Conservation (phyloP, 1,284 basidiomycete genomes). For the Wolfiporia cocos region DNA sequence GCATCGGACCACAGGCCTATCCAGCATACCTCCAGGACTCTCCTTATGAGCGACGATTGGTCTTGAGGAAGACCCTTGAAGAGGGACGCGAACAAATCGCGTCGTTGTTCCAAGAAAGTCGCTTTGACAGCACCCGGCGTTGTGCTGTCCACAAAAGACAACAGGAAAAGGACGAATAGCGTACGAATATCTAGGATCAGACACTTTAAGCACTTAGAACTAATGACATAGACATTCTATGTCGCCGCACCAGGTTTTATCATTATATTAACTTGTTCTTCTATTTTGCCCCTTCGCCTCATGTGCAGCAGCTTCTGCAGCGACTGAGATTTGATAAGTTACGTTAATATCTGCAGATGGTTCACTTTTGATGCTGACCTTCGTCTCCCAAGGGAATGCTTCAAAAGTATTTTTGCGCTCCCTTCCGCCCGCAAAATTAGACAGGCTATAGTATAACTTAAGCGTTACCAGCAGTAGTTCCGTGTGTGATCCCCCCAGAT, state of each 20-base stretch:
- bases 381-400: constrained; percentile 69
- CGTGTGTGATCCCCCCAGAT: constrained; percentile 51
- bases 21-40: constrained; percentile 62
- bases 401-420: constrained; percentile 60
- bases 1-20: constrained; percentile 64
- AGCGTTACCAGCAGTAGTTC: constrained; percentile 61
- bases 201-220: neutral
- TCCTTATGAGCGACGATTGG: constrained; percentile 46
- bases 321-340: constrained; percentile 33
- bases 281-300: constrained; percentile 50
- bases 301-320: constrained; percentile 63
- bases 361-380: constrained; percentile 34
- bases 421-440: constrained; percentile 54
- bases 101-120: constrained; percentile 61
- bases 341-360: neutral
- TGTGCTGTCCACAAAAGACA: constrained; percentile 56
- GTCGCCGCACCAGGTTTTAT: constrained; percentile 48
- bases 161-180: constrained; percentile 58
- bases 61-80: constrained; percentile 68
- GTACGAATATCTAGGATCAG: constrained; percentile 59
- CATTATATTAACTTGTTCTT: constrained; percentile 36
- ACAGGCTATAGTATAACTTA: constrained; percentile 55
- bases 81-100: constrained; percentile 51
- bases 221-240: too few relatives aligned
- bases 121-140: constrained; percentile 47